phyloP scores from a whole-genome alignment of 2,329 filamentous ascomycete species.

The Tolypocladium endophyticum region DNA sequence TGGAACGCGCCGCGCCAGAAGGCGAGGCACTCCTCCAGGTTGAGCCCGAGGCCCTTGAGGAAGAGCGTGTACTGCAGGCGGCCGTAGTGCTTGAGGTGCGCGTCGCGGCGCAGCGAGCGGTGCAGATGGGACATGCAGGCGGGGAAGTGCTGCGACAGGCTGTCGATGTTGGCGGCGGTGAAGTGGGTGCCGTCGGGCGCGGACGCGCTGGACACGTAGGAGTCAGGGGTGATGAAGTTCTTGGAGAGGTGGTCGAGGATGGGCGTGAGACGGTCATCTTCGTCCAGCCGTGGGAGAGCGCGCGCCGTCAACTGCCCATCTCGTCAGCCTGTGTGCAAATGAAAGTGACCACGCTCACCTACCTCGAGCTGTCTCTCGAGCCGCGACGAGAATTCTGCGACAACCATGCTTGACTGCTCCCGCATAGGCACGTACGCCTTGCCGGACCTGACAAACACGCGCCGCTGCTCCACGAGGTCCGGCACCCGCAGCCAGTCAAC shows the following conservation, averaged over 20 bases:
- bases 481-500: slow-evolving; percentile 92
- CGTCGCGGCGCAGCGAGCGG: slow-evolving; percentile 72
- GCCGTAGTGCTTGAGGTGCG: slow-evolving; percentile 86
- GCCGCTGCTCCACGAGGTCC: slow-evolving; percentile 72
- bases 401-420: slow-evolving; percentile 81
- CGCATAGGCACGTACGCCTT: slow-evolving; percentile 84
- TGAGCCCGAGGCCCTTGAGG: slow-evolving; percentile 88
- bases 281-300: slow-evolving; percentile 81
- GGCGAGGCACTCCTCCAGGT: slow-evolving; percentile 77
- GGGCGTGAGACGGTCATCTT: slow-evolving; percentile 77
- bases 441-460: slow-evolving; percentile 66
- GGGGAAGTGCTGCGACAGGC: slow-evolving; percentile 71
- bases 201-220: slow-evolving; percentile 56
- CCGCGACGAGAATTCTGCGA: slow-evolving; percentile 71
- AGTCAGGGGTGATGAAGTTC: slow-evolving; percentile 88
- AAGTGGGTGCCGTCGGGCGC: slow-evolving; percentile 62
- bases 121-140: slow-evolving; percentile 93
- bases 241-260: slow-evolving; percentile 74
- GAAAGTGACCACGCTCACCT: slow-evolving; percentile 11
- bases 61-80: slow-evolving; percentile 93
- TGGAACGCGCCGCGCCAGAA: slow-evolving; percentile 89
- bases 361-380: slow-evolving; percentile 79
- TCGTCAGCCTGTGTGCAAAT: neutral
- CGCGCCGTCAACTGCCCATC: slow-evolving; percentile 65
- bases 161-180: slow-evolving; percentile 69